A percentile compares a stretch with the other conserved stretches of the same genome.
These are phyloP conservation scores for Rhizomucor miehei DNA, from an alignment of 371 early-diverging fungal genomes.

Conservation along the genomic window DNA sequence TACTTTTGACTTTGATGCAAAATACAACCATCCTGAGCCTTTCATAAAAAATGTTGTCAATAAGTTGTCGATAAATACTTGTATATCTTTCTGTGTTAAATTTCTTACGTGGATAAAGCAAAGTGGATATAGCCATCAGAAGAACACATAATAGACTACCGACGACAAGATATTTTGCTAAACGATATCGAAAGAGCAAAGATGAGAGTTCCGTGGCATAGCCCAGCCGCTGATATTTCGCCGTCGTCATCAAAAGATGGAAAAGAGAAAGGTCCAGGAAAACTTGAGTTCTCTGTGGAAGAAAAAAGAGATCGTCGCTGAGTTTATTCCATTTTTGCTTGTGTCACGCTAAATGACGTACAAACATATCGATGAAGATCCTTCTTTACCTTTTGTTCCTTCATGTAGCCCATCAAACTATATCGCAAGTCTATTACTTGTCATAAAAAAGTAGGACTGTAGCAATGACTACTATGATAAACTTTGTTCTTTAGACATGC, in stretches of 20 bases:
- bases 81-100: too few relatives aligned
- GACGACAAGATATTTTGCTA: constrained; percentile 33
- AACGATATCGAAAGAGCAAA: constrained; percentile 25
- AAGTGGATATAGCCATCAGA: constrained; percentile 27
- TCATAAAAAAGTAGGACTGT: too few relatives aligned
- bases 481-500: too few relatives aligned
- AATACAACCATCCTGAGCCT: neutral
- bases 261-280: constrained; percentile 1
- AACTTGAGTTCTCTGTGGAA: neutral
- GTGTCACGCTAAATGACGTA: neutral
- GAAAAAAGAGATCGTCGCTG: constrained; percentile 15
- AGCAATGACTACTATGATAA: too few relatives aligned
- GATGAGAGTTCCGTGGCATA: constrained; percentile 3
- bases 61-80: neutral
- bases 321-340: neutral
- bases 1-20: too few relatives aligned
- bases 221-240: constrained; percentile 19
- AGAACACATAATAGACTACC: constrained; percentile 35
- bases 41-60: neutral
- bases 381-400: neutral
- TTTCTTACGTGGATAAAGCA: constrained; percentile 35
- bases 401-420: too few relatives aligned
- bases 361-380: constrained; percentile 6
- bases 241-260: constrained; percentile 10
- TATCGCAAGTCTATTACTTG: too few relatives aligned